Evolutionary conservation across 345 rosid species (phyloP).

Genomic region (Eucalyptus microcorys): DNA sequence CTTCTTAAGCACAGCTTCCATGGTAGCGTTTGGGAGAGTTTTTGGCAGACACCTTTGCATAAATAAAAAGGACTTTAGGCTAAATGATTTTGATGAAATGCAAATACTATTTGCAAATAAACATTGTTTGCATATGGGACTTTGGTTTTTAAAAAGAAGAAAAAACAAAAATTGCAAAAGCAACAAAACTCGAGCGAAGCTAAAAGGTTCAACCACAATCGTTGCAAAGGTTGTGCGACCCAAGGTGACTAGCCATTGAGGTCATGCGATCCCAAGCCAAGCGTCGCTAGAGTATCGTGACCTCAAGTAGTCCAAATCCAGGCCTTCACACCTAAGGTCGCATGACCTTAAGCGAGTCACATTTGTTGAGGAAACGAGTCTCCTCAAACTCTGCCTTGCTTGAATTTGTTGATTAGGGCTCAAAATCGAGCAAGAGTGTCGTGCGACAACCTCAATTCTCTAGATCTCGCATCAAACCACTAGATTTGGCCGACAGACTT

Average conservation of each 20-base stretch:
- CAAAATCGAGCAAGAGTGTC: not conserved
- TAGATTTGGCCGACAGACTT: not conserved
- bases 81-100: not conserved
- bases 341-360: not conserved
- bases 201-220: not conserved
- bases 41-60: accelerated
- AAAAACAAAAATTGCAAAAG: not conserved
- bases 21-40: not conserved
- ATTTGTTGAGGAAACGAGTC: not conserved
- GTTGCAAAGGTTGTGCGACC: not conserved
- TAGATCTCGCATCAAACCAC: not conserved
- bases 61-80: not conserved
- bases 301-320: not conserved
- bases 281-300: accelerated
- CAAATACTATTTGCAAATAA: not conserved
- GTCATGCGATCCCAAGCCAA: not conserved
- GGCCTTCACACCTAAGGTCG: no score
- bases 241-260: not conserved
- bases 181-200: accelerated
- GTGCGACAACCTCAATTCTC: not conserved
- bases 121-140: not conserved
- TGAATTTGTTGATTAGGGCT: not conserved
- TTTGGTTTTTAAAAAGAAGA: not conserved
- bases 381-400: not conserved
- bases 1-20: not conserved